These are phyloP conservation scores for Lenzites betulinus DNA, from an alignment of 768 basidiomycete species.

Conservation along the genomic window DNA sequence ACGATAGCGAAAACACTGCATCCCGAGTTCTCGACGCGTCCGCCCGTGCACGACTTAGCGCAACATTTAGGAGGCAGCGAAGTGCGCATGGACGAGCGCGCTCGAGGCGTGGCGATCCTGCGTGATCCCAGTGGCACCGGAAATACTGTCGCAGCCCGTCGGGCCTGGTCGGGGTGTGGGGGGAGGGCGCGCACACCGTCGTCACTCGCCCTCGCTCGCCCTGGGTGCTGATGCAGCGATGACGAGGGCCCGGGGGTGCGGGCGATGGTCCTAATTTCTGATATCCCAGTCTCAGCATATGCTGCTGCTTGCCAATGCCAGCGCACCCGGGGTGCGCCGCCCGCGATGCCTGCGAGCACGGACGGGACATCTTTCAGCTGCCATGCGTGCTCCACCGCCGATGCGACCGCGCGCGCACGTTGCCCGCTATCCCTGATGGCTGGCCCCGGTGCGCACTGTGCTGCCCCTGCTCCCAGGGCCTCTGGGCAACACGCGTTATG, in stretches of 20 bases:
- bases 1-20: not conserved
- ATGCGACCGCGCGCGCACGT: conserved; percentile 3
- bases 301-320: not conserved
- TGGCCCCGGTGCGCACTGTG: not conserved
- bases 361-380: conserved; percentile 10
- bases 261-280: no score
- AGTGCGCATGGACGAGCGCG: not conserved
- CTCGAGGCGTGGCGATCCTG: not conserved
- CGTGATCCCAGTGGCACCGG: not conserved
- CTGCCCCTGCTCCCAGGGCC: not conserved
- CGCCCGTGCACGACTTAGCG: no score
- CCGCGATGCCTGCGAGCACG: not conserved
- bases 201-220: not conserved
- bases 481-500: no score
- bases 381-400: conserved; percentile 9
- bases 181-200: not conserved
- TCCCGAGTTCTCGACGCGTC: not conserved
- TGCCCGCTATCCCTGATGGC: conserved; percentile 4
- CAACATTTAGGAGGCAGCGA: not conserved
- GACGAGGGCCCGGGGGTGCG: conserved; percentile 1
- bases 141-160: no score
- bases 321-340: not conserved
- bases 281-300: no score
- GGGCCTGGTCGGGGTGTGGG: not conserved
- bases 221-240: not conserved